phyloP scores from a whole-genome alignment of 106 monocot species.

The Dendrobium huoshanense region DNA sequence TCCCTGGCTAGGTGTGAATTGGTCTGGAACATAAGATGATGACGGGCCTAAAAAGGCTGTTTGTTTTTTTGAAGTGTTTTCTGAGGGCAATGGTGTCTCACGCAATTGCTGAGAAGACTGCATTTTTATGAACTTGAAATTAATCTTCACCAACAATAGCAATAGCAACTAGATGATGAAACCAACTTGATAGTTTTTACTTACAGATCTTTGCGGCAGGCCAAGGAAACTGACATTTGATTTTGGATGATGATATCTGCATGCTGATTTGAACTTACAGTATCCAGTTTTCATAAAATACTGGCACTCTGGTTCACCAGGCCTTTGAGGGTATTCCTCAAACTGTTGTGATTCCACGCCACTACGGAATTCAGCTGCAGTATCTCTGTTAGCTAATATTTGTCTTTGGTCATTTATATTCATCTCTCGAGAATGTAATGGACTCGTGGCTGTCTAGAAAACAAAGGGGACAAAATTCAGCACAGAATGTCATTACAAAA shows the following conservation, averaged over 20 bases:
- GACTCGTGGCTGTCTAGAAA: background rate
- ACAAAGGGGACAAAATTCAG: background rate
- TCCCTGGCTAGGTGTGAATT: constrained; percentile 13
- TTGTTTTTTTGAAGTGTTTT: constrained; percentile 18
- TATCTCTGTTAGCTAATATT: background rate
- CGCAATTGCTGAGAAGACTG: constrained; percentile 11
- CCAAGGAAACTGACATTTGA: background rate
- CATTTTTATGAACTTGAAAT: constrained; percentile 7
- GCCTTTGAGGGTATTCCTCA: background rate
- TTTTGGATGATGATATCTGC: constrained; percentile 1
- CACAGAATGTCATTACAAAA: background rate
- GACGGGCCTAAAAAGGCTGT: constrained; percentile 15
- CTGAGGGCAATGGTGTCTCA: constrained; percentile 13
- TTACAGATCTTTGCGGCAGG: constrained; percentile 33
- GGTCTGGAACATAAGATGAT: background rate
- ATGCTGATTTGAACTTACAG: background rate
- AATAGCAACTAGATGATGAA: constrained; percentile 49
- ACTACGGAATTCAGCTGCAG: background rate
- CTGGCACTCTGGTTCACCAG: background rate
- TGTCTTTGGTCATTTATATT: background rate
- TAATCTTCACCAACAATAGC: constrained; percentile 9
- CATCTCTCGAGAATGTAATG: background rate
- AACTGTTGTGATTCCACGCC: background rate
- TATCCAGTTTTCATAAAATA: background rate
- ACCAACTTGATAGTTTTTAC: constrained; percentile 34